Evolutionary conservation across 805 yeast species (phyloP).

Genomic region (Lachancea fermentati): DNA sequence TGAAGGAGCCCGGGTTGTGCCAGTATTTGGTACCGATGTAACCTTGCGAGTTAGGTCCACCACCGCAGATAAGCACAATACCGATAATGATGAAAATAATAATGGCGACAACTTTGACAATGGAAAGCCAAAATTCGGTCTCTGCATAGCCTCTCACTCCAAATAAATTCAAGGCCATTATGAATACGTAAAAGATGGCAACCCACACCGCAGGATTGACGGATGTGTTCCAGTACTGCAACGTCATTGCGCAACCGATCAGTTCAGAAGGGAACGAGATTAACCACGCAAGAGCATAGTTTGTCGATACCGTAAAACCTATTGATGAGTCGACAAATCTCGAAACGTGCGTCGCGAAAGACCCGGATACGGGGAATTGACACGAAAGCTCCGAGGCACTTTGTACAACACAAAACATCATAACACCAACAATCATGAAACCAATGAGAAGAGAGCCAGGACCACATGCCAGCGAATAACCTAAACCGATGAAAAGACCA

Average conservation of each 20-base stretch:
- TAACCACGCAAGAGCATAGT: conserved; percentile 51
- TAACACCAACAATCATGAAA: conserved; percentile 23
- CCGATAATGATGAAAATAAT: conserved; percentile 47
- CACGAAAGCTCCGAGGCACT: conserved; percentile 43
- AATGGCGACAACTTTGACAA: conserved; percentile 40
- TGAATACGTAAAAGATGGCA: conserved; percentile 27
- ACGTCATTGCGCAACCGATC: conserved; percentile 50
- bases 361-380: conserved; percentile 47
- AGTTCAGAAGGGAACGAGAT: conserved; percentile 50
- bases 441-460: conserved; percentile 28
- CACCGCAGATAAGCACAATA: conserved; percentile 40
- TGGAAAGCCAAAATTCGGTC: conserved; percentile 43
- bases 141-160: conserved; percentile 53
- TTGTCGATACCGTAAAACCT: conserved; percentile 60
- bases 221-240: conserved; percentile 39
- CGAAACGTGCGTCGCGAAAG: conserved; percentile 50
- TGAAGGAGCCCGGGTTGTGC: conserved; percentile 50
- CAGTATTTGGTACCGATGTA: conserved; percentile 41
- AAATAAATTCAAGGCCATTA: conserved; percentile 42
- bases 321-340: conserved; percentile 54
- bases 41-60: conserved; percentile 40
- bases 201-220: conserved; percentile 27
- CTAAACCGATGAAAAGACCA: conserved; percentile 29
- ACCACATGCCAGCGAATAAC: conserved; percentile 22
- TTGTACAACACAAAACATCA: conserved; percentile 28